Evolutionary conservation across 768 basidiomycete genomes (phyloP).

Genomic region (Russula brevipes): DNA sequence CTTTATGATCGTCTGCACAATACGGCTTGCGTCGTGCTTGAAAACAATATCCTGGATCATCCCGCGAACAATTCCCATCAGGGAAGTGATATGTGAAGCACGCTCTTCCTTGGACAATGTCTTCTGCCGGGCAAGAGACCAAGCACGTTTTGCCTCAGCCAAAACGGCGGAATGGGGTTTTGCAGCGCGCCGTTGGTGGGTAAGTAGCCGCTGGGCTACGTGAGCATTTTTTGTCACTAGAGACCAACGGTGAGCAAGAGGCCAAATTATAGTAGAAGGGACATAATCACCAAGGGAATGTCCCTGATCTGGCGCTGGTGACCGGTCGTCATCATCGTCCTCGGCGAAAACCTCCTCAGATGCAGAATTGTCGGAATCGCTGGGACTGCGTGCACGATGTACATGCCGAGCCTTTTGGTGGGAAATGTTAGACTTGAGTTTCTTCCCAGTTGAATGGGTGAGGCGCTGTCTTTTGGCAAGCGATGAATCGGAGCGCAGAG

Average conservation of each 20-base stretch:
- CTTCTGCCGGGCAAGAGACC: conserved; percentile 72
- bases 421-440: neutral
- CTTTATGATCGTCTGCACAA: conserved; percentile 77
- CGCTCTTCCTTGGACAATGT: conserved; percentile 65
- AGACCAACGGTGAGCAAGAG: neutral
- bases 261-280: no score
- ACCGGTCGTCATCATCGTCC: conserved; percentile 30
- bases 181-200: conserved; percentile 64
- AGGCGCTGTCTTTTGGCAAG: conserved; percentile 6
- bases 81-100: conserved; percentile 62
- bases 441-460: neutral
- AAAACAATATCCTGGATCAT: conserved; percentile 80
- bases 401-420: neutral
- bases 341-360: conserved; percentile 13
- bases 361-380: neutral
- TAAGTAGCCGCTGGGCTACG: conserved; percentile 60
- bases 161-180: conserved; percentile 75
- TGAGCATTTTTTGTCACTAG: conserved; percentile 65
- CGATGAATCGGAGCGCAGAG: neutral
- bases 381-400: neutral
- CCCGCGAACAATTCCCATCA: conserved; percentile 75
- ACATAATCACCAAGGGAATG: neutral
- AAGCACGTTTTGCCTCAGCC: conserved; percentile 65
- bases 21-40: conserved; percentile 89
- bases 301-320: neutral